Base-by-base conservation (phyloP, 2,329 filamentous ascomycete genomes). In the Pseudogymnoascus destructans region DNA sequence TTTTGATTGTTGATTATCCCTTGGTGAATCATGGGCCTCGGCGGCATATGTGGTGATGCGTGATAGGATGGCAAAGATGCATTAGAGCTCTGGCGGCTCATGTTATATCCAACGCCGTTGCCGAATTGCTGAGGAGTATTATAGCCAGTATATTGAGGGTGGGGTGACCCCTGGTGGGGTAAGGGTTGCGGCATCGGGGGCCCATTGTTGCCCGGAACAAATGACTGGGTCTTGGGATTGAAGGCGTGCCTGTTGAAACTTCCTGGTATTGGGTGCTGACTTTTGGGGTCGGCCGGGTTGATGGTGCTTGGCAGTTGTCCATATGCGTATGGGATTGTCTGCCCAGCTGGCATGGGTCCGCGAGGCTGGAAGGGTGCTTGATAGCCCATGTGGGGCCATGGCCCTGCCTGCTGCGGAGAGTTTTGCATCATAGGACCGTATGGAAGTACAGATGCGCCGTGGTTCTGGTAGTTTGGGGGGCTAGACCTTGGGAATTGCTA, bases 201-300 rank as follows among this genome's bases (percentile, higher is more conserved):
- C 69, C 75, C 73, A 62, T 71, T 75, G 61, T 80, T 75, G 57
- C 77, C 78, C 1, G 92, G 92, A 21, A 95, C 81, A 70, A 97
- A 96, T 0, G 91, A 87, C 67, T 95, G 88, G 13, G 88, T 96
- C 73, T 95, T 91, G 0, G 91, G 92, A 68, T 96, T 96, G 74
- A 97, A 96, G 10, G 86, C 82, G 65, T 89, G 88, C 59, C 90
- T 80, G 67, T 87, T 89, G 68, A 82, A 95, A 71, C 86, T 93
- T 33, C 89, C 89, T 11, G 89, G 88, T 59, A 95, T 83, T 5
- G 89, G 87, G 69, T 95, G 89, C 67, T 90, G 86, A 59, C 80
- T 81, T 70, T 87, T 84, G 7, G 84, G 81, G 65, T 87, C 87
- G 61, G 86, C 78, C 23, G 87, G 83, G 55, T 84, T 84, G 57